These are phyloP conservation scores for Carpinus fangiana DNA, from an alignment of 306 rosid species.

Conservation along the genomic window DNA sequence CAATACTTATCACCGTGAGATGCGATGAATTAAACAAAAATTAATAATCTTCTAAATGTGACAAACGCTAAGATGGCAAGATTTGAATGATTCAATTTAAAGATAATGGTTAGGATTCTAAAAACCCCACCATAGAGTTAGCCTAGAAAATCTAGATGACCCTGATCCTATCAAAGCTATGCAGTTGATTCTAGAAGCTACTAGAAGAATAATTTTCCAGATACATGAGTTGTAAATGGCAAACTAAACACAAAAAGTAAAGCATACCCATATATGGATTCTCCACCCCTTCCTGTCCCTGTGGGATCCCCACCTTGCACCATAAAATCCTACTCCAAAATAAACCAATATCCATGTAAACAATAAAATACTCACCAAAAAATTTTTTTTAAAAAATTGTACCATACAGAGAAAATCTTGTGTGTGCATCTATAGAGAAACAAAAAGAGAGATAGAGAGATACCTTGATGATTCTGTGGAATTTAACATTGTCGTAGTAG, in stretches of 20 bases:
- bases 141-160: too few species aligned
- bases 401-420: neutral
- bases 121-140: too few species aligned
- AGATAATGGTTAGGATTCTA: too few species aligned
- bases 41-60: too few species aligned
- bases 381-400: neutral
- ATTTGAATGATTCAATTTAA: too few species aligned
- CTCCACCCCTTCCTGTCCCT: conserved; percentile 99
- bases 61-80: too few species aligned
- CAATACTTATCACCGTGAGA: neutral
- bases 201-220: neutral
- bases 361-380: conserved; percentile 1
- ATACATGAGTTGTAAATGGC: neutral
- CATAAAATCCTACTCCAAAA: conserved; percentile 76
- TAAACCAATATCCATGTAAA: conserved; percentile 22
- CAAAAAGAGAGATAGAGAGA: neutral
- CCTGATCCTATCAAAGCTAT: neutral
- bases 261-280: conserved; percentile 88
- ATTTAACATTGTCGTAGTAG: conserved; percentile 86
- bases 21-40: too few species aligned
- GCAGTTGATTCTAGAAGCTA: neutral
- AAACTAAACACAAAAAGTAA: neutral
- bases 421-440: neutral
- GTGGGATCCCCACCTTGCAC: conserved; percentile 99
- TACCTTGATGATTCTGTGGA: conserved; percentile 98